Percentiles rank a stretch among this genome's conserved stretches.
Evolutionary conservation across 768 basidiomycete genomes (phyloP).

Genomic region (Phanerochaete carnosa): DNA sequence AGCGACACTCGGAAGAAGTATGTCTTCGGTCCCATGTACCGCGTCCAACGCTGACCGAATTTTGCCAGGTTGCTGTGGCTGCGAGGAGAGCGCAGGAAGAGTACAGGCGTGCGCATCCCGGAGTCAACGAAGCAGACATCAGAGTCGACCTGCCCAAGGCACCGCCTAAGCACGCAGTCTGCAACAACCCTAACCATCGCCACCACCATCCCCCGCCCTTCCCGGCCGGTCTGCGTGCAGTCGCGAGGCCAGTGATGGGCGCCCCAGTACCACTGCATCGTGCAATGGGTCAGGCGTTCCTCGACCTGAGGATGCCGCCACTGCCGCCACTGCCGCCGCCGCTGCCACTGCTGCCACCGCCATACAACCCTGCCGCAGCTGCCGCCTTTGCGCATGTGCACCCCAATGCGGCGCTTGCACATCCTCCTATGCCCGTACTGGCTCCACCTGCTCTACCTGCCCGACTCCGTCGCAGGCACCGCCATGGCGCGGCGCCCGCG

Average conservation of each 20-base stretch:
- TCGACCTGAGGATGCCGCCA: too few relatives aligned
- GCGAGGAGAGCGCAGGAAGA: slow-evolving; percentile 64
- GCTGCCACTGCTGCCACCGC: too few relatives aligned
- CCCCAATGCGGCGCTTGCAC: too few relatives aligned
- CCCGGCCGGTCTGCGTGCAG: not conserved
- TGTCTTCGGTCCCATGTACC: slow-evolving; percentile 7
- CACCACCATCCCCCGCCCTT: not conserved
- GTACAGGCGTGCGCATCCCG: slow-evolving; percentile 56
- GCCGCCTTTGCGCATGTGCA: too few relatives aligned
- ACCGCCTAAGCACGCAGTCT: slow-evolving; percentile 28
- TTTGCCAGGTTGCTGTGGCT: slow-evolving; percentile 61
- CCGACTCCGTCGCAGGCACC: too few relatives aligned
- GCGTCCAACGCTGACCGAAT: not conserved
- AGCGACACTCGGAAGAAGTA: slow-evolving; percentile 66
- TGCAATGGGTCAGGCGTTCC: not conserved
- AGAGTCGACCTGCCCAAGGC: slow-evolving; percentile 58
- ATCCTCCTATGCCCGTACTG: too few relatives aligned
- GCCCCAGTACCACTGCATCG: not conserved
- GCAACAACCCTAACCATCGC: slow-evolving; percentile 1
- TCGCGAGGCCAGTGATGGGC: not conserved
- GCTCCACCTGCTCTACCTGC: too few relatives aligned
- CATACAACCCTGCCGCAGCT: too few relatives aligned
- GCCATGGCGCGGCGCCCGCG: too few relatives aligned
- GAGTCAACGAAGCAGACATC: slow-evolving; percentile 55
- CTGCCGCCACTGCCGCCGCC: too few relatives aligned